Conservation (phyloP, 2,329 filamentous ascomycete genomes). For the Balansia obtecta region DNA sequence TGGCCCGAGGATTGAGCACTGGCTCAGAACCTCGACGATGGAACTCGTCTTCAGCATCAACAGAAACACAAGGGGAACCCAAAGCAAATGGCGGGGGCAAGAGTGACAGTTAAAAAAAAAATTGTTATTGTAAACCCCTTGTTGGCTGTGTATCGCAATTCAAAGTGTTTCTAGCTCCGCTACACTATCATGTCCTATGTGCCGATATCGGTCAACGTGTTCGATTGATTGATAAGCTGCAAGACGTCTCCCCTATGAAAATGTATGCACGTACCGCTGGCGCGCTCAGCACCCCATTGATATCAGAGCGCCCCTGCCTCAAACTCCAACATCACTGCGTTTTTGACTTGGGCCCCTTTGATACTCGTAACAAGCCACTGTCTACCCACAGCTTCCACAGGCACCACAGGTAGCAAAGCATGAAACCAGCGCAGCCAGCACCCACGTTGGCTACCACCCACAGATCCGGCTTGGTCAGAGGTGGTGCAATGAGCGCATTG, state of each 20-base stretch:
- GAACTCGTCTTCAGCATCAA: too few relatives aligned
- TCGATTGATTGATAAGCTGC: neutral
- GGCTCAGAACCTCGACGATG: too few relatives aligned
- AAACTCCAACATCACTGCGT: constrained; percentile 14
- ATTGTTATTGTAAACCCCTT: neutral
- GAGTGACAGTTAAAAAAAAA: neutral
- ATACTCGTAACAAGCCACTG: constrained; percentile 36
- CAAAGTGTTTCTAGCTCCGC: neutral
- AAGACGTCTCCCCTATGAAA: neutral
- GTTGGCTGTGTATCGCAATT: neutral
- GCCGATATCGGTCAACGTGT: neutral
- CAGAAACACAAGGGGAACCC: too few relatives aligned
- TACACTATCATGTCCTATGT: neutral
- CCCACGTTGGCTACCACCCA: constrained; percentile 90
- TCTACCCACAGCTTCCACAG: constrained; percentile 53
- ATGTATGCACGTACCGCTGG: neutral
- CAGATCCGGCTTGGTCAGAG: constrained; percentile 71
- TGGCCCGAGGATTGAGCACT: too few relatives aligned
- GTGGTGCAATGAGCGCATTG: constrained; percentile 57
- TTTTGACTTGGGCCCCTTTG: constrained; percentile 22
- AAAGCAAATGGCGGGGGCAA: too few relatives aligned
- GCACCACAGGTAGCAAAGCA: constrained; percentile 85
- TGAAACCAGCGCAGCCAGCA: constrained; percentile 74
- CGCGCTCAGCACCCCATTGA: neutral
- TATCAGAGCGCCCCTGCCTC: neutral